These are phyloP conservation scores for Ulmus americana DNA, from an alignment of 331 rosid genomes.

Conservation along the genomic window DNA sequence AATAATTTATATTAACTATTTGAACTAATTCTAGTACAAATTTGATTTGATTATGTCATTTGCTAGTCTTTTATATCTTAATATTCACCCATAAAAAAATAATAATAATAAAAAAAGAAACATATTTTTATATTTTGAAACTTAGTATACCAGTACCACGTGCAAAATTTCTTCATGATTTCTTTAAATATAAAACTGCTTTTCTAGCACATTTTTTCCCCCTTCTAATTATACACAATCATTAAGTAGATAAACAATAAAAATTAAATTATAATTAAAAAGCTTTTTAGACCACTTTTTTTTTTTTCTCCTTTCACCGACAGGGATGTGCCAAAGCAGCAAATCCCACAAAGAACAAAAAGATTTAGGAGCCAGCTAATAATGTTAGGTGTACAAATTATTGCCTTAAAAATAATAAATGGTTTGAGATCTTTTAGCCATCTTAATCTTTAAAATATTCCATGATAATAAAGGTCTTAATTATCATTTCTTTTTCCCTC, in stretches of 20 bases:
- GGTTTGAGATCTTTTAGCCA: neutral
- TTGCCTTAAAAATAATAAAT: neutral
- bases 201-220: neutral
- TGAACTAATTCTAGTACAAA: neutral
- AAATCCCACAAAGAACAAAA: neutral
- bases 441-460: neutral
- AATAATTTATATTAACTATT: neutral
- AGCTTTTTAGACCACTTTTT: neutral
- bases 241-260: neutral
- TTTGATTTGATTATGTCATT: neutral
- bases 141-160: too few relatives aligned
- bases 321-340: neutral
- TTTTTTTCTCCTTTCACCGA: conserved; percentile 1
- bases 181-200: neutral
- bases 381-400: neutral
- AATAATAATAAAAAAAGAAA: neutral
- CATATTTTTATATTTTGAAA: neutral
- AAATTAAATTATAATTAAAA: too few relatives aligned
- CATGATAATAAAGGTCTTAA: conserved; percentile 7
- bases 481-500: neutral
- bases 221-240: neutral
- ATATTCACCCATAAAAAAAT: neutral
- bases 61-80: neutral
- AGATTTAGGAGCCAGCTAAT: neutral
- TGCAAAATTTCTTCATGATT: neutral